phyloP scores from a whole-genome alignment of 129 eudicot genomes.

The Dittrichia graveolens region DNA sequence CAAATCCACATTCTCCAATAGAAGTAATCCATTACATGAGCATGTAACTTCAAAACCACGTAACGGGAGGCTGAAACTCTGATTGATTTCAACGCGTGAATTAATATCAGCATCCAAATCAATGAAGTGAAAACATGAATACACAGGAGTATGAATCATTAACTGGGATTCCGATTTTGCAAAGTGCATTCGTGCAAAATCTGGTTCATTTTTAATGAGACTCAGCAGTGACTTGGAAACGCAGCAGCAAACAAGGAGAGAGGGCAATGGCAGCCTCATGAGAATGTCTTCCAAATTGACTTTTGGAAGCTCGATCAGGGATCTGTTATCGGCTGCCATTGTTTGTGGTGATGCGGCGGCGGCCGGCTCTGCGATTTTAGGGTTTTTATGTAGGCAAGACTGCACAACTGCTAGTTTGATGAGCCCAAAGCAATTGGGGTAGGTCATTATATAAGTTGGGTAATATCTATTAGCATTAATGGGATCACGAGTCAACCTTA shows the following conservation, averaged over 20 bases:
- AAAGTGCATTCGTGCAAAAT: slow-evolving; percentile 19
- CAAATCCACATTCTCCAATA: slow-evolving; percentile 10
- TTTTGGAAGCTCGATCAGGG: slow-evolving; percentile 30
- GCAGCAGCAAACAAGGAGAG: slow-evolving; percentile 22
- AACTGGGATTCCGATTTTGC: slow-evolving; percentile 30
- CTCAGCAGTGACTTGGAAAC: slow-evolving; percentile 17
- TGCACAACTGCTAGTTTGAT: neutral
- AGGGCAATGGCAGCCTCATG: slow-evolving; percentile 11
- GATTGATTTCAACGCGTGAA: slow-evolving; percentile 15
- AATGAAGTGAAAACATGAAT: slow-evolving; percentile 22
- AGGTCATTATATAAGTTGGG: slow-evolving; percentile 1
- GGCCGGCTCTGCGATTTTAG: slow-evolving; percentile 10
- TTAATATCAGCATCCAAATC: slow-evolving; percentile 19
- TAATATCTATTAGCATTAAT: slow-evolving; percentile 9
- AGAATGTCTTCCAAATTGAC: slow-evolving; percentile 16
- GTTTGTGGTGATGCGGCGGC: slow-evolving; percentile 29
- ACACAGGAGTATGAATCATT: slow-evolving; percentile 9
- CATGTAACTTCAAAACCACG: slow-evolving; percentile 16
- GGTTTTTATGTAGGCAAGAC: slow-evolving; percentile 7
- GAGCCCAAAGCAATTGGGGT: slow-evolving; percentile 11
- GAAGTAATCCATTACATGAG: slow-evolving; percentile 33
- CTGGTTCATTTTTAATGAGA: slow-evolving; percentile 22
- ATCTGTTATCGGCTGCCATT: slow-evolving; percentile 33
- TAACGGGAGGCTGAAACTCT: slow-evolving; percentile 16
- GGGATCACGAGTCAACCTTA: slow-evolving; percentile 8